Evolutionary conservation across 169 alveolate genomes (phyloP).

Genomic region (Plasmodium inui): DNA sequence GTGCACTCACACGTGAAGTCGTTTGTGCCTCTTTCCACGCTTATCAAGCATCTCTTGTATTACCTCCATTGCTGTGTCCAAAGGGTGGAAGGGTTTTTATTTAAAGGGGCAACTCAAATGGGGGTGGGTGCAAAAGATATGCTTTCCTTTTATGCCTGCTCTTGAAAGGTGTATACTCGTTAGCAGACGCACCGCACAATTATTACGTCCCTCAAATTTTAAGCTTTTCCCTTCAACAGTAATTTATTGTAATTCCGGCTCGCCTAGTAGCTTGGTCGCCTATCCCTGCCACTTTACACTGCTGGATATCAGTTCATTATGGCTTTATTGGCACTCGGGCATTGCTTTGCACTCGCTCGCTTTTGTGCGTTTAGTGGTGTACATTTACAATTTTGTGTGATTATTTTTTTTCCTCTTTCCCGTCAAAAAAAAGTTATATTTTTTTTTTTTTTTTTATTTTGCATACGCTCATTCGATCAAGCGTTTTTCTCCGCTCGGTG

Average conservation of each 20-base stretch:
- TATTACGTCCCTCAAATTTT: neutral
- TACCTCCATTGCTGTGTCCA: slow-evolving; percentile 42
- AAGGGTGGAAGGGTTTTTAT: neutral
- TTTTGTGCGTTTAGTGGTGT: neutral
- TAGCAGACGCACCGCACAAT: neutral
- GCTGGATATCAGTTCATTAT: neutral
- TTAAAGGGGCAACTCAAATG: neutral
- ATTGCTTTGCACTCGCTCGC: neutral
- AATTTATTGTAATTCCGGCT: neutral
- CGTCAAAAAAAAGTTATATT: neutral
- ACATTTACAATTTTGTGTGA: neutral
- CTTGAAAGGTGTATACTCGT: neutral
- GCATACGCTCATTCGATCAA: neutral
- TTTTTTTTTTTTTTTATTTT: neutral
- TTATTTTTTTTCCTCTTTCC: neutral
- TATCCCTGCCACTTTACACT: neutral
- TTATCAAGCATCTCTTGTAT: neutral
- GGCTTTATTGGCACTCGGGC: neutral
- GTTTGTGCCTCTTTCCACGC: neutral
- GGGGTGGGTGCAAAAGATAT: neutral
- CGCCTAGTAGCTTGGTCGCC: neutral
- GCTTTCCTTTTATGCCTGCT: neutral
- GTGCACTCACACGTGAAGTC: neutral
- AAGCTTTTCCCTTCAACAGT: neutral
- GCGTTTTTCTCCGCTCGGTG: neutral